A percentile compares a stretch with the other conserved stretches of the same genome.
Evolutionary conservation across 768 basidiomycete genomes (phyloP).

Genomic region (Mrakia blollopis): DNA sequence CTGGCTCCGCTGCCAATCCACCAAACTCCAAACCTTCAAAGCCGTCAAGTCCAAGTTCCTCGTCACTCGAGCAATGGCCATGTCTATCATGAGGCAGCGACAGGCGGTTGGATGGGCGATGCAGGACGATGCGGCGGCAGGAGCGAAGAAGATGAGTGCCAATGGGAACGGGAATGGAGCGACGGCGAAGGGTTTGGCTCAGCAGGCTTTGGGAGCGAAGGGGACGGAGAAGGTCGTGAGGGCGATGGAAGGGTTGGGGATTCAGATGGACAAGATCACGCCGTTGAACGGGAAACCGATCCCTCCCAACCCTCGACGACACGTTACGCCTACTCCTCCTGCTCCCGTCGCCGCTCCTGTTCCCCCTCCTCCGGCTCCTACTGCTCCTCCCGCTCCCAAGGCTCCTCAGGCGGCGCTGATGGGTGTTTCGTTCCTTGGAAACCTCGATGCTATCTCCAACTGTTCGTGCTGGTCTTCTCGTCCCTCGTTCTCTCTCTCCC

Average conservation of each 20-base stretch:
- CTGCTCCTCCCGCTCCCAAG: neutral
- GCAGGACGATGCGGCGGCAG: constrained; percentile 59
- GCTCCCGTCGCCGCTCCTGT: neutral
- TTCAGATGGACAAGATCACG: constrained; percentile 10
- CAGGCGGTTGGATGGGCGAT: constrained; percentile 64
- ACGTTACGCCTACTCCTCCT: neutral
- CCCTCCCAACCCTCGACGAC: constrained; percentile 1
- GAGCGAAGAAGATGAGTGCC: constrained; percentile 9
- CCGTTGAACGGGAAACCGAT: constrained; percentile 2
- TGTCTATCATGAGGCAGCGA: constrained; percentile 47
- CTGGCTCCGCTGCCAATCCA: constrained; percentile 67
- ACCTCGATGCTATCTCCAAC: constrained; percentile 33
- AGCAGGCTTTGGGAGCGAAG: neutral
- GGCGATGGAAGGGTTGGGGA: constrained; percentile 7
- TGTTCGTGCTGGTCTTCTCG: constrained; percentile 11
- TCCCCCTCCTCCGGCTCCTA: neutral
- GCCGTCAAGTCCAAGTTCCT: constrained; percentile 62
- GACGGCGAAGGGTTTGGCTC: neutral
- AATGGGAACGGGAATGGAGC: neutral
- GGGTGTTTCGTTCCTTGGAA: constrained; percentile 72
- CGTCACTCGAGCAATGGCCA: constrained; percentile 60
- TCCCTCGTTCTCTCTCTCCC: no score
- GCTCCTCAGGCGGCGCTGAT: constrained; percentile 56
- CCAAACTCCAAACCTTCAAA: constrained; percentile 63
- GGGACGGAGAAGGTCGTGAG: constrained; percentile 33